A percentile compares a stretch with the other conserved stretches of the same genome.
These are phyloP conservation scores for Aspergillus texensis DNA, from an alignment of 2,329 filamentous ascomycete species.

Conservation along the genomic window DNA sequence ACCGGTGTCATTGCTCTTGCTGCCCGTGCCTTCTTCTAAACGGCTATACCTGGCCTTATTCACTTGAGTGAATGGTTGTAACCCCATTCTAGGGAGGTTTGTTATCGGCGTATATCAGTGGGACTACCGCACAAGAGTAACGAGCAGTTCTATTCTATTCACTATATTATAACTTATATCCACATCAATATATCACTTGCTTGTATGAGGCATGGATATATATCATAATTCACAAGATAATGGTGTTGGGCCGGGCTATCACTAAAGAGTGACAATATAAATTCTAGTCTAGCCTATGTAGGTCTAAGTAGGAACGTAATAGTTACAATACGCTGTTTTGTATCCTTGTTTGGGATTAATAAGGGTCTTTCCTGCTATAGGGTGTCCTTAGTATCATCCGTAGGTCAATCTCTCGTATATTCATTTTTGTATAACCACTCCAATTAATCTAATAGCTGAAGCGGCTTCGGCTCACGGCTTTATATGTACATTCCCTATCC, in stretches of 20 bases:
- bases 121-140: no score
- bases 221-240: no score
- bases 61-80: background rate
- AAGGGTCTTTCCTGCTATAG: background rate
- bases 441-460: background rate
- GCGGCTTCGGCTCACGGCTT: accelerated
- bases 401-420: no score
- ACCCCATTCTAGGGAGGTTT: background rate
- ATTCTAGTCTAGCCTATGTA: no score
- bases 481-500: background rate
- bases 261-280: no score
- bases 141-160: no score
- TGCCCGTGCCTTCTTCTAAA: background rate
- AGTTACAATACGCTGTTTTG: no score
- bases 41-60: background rate
- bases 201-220: background rate
- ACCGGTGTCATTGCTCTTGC: background rate
- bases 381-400: background rate
- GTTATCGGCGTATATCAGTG: no score
- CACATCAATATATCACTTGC: background rate
- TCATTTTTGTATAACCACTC: background rate
- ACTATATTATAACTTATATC: background rate
- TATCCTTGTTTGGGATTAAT: accelerated
- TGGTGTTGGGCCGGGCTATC: no score
- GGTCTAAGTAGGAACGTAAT: no score